phyloP scores from a whole-genome alignment of 2,329 filamentous ascomycete genomes.

The Alternaria brassicicola region DNA sequence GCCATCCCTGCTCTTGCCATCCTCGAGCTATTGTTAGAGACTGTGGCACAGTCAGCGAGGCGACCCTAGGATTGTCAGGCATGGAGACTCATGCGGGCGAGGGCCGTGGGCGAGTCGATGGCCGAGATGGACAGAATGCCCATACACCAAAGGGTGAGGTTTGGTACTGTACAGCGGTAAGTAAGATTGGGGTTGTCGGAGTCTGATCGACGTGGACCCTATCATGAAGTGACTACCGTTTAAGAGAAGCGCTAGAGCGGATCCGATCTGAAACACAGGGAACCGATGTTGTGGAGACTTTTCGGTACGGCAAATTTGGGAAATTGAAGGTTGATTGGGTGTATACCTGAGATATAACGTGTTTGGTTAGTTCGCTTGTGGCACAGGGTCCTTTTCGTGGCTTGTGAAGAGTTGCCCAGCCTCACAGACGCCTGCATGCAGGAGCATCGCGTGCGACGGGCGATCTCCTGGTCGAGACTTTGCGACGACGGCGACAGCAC shows the following conservation, averaged over 20 bases:
- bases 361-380: slow-evolving; percentile 20
- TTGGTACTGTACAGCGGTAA: slow-evolving; percentile 21
- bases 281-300: slow-evolving; percentile 6
- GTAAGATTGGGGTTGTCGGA: slow-evolving; percentile 16
- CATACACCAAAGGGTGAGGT: slow-evolving; percentile 15
- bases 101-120: slow-evolving; percentile 20
- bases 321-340: slow-evolving; percentile 19
- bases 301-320: slow-evolving; percentile 21
- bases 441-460: slow-evolving; percentile 14
- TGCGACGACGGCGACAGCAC: not conserved
- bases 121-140: slow-evolving; percentile 12
- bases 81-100: slow-evolving; percentile 26
- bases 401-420: slow-evolving; percentile 14
- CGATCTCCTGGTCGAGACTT: not conserved
- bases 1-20: slow-evolving; percentile 6
- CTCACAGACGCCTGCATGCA: slow-evolving; percentile 17
- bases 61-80: slow-evolving; percentile 19
- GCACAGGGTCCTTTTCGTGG: slow-evolving; percentile 20
- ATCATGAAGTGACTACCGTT: slow-evolving; percentile 27
- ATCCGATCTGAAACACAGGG: slow-evolving; percentile 31
- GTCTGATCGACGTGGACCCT: slow-evolving; percentile 34
- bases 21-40: slow-evolving; percentile 11
- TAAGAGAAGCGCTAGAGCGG: slow-evolving; percentile 21
- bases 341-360: slow-evolving; percentile 17
- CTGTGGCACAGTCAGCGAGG: slow-evolving; percentile 29